Percentiles rank a stretch among this genome's conserved stretches.
Conservation (phyloP, 2,329 filamentous ascomycete species). For the Monascus ruber region DNA sequence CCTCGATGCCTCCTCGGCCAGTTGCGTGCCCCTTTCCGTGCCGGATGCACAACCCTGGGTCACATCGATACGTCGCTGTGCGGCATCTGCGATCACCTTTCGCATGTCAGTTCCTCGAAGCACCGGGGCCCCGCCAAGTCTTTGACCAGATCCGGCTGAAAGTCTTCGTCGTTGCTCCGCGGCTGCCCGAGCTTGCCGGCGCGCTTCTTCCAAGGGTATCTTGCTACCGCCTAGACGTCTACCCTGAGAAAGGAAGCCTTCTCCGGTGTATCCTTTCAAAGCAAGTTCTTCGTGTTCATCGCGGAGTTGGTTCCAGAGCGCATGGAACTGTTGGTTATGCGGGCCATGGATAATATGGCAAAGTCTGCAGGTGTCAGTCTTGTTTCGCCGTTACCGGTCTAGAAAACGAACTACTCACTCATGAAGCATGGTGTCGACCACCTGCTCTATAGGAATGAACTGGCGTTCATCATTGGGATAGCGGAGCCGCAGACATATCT, state of each 20-base stretch:
- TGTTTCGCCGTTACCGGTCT: not conserved
- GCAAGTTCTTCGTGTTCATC: slow-evolving; percentile 70
- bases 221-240: slow-evolving; percentile 56
- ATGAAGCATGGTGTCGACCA: slow-evolving; percentile 87
- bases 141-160: slow-evolving; percentile 54
- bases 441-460: slow-evolving; percentile 68
- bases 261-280: slow-evolving; percentile 77
- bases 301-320: slow-evolving; percentile 78
- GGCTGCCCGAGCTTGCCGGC: slow-evolving; percentile 63
- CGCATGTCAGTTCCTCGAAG: slow-evolving; percentile 57
- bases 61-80: slow-evolving; percentile 54
- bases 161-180: slow-evolving; percentile 57
- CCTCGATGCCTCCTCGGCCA: slow-evolving; percentile 54
- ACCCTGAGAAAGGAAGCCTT: slow-evolving; percentile 72
- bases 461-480: slow-evolving; percentile 61
- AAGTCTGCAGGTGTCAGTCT: slow-evolving; percentile 36
- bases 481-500: slow-evolving; percentile 72
- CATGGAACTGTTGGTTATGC: slow-evolving; percentile 72
- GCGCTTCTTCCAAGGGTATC: slow-evolving; percentile 61
- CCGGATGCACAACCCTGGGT: slow-evolving; percentile 66
- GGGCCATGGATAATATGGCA: slow-evolving; percentile 77
- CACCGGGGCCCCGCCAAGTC: slow-evolving; percentile 55
- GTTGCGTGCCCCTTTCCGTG: slow-evolving; percentile 54
- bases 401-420: slow-evolving; percentile 40
- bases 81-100: slow-evolving; percentile 59